A percentile compares a stretch with the other conserved stretches of the same genome.
These are phyloP conservation scores for Kondoa malvinella DNA, from an alignment of 768 basidiomycete species.

Conservation along the genomic window DNA sequence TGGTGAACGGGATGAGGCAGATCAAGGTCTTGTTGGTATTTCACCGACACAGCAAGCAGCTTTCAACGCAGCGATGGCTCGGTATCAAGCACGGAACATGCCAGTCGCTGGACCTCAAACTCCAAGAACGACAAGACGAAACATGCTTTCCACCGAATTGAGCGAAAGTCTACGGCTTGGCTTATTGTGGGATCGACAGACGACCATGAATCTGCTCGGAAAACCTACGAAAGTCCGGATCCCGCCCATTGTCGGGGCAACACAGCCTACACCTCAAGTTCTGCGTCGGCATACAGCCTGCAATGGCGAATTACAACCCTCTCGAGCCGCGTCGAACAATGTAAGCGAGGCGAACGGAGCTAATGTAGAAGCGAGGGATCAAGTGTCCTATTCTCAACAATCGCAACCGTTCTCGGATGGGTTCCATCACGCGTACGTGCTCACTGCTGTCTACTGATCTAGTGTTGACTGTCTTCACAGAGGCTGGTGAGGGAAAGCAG, in stretches of 20 bases:
- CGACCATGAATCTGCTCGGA: constrained; percentile 25
- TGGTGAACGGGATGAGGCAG: background rate
- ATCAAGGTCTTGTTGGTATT: background rate
- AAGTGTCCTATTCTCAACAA: too few species aligned
- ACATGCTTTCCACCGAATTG: constrained; percentile 70
- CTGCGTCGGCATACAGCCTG: background rate
- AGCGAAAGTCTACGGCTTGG: constrained; percentile 68
- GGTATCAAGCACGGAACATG: constrained; percentile 33
- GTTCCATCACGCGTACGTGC: background rate
- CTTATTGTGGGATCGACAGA: constrained; percentile 49
- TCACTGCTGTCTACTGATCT: background rate
- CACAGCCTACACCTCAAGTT: background rate
- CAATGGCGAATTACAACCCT: background rate
- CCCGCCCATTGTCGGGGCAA: background rate
- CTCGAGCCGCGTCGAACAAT: too few species aligned
- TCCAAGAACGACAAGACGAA: constrained; percentile 64
- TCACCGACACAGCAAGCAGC: constrained; percentile 15
- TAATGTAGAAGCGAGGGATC: too few species aligned
- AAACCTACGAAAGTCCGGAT: constrained; percentile 9
- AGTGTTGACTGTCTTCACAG: background rate
- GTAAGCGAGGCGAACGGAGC: too few species aligned
- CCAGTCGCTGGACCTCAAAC: constrained; percentile 47
- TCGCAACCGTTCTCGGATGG: background rate
- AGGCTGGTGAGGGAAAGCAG: background rate
- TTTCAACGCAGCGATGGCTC: constrained; percentile 40